phyloP scores from a whole-genome alignment of 139 green algal genomes.

The Chlamydomonas urium region DNA sequence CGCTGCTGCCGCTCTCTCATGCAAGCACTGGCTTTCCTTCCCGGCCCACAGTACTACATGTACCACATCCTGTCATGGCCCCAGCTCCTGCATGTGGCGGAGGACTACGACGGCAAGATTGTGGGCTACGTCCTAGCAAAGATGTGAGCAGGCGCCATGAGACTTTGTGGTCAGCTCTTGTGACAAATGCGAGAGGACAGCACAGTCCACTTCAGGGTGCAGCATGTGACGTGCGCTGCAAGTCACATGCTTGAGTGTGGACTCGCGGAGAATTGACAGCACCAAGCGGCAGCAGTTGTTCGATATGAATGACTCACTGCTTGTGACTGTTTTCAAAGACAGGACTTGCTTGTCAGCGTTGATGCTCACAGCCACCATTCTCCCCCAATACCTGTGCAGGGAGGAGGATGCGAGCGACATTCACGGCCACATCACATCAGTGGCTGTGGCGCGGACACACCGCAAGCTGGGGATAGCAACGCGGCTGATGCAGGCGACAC shows the following conservation, averaged over 20 bases:
- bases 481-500: conserved; percentile 90
- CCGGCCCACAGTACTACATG: conserved; percentile 98
- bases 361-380: not conserved
- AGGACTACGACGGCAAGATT: conserved; percentile 94
- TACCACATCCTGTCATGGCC: conserved; percentile 99
- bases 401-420: conserved; percentile 80
- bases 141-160: conserved; percentile 68
- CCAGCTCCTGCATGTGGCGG: conserved; percentile 95
- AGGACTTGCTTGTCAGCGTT: not conserved
- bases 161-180: too few relatives aligned
- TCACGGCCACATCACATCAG: conserved; percentile 97
- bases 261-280: not conserved
- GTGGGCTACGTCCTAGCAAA: conserved; percentile 99
- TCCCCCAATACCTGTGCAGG: conserved; percentile 43
- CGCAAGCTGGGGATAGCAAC: conserved; percentile 94
- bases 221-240: not conserved
- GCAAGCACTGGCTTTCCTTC: too few relatives aligned
- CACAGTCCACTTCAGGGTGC: too few relatives aligned
- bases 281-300: too few relatives aligned
- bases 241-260: not conserved
- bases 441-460: conserved; percentile 92
- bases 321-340: not conserved
- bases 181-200: too few relatives aligned
- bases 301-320: not conserved
- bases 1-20: not conserved